Conservation (phyloP, 768 basidiomycete species). For the Termitomyces sp. region DNA sequence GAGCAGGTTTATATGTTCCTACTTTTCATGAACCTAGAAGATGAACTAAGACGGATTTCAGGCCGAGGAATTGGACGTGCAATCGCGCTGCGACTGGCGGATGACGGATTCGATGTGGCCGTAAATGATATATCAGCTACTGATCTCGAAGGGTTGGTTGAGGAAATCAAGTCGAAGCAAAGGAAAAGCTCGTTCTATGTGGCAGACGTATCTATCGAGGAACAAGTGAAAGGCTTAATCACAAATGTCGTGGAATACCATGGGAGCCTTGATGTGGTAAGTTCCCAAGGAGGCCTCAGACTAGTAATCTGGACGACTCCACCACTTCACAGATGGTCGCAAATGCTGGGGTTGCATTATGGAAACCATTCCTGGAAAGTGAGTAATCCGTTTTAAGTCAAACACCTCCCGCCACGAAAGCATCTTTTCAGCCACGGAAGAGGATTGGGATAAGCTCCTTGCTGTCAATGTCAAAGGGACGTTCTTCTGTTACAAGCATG, state of each 20-base stretch:
- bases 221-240: conserved; percentile 23
- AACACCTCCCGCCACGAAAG: not conserved
- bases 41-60: not conserved
- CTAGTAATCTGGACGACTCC: not conserved
- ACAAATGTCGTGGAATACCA: conserved; percentile 14
- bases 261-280: conserved; percentile 33
- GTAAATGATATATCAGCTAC: conserved; percentile 36
- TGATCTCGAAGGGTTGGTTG: conserved; percentile 4
- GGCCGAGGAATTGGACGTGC: conserved; percentile 22
- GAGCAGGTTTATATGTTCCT: conserved; percentile 11
- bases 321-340: conserved; percentile 30
- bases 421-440: conserved; percentile 26
- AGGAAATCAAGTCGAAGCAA: conserved; percentile 22
- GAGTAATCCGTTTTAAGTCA: not conserved
- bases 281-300: not conserved
- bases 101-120: conserved; percentile 21
- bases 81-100: conserved; percentile 20
- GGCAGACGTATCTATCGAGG: conserved; percentile 22
- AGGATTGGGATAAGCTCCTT: conserved; percentile 41
- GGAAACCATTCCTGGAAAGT: conserved; percentile 22
- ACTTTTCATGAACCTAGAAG: not conserved
- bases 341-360: conserved; percentile 27
- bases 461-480: conserved; percentile 56
- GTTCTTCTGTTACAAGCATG: conserved; percentile 65
- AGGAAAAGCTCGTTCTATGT: conserved; percentile 17